These are phyloP conservation scores for Bryoglossum gracile DNA, from an alignment of 495 filamentous ascomycete genomes.

Conservation along the genomic window DNA sequence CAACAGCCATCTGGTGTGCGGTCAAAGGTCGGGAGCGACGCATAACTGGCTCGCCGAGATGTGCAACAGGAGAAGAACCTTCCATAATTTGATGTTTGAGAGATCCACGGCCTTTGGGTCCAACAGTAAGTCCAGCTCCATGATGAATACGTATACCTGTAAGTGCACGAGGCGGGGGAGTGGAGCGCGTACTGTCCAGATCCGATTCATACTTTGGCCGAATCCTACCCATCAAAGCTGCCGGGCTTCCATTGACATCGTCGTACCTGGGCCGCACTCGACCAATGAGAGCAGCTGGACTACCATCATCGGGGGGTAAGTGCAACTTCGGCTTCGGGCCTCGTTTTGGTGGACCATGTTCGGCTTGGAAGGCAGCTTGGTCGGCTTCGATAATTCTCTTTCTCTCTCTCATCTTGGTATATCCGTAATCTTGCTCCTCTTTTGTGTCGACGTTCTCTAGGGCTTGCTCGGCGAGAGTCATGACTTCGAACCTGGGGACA, in stretches of 20 bases:
- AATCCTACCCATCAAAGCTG: slow-evolving; percentile 35
- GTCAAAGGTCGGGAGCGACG: slow-evolving; percentile 79
- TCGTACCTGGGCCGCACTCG: slow-evolving; percentile 38
- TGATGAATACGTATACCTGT: slow-evolving; percentile 36
- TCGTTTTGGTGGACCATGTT: slow-evolving; percentile 42
- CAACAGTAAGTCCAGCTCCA: slow-evolving; percentile 19
- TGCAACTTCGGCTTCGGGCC: slow-evolving; percentile 46
- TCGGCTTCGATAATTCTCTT: slow-evolving; percentile 59
- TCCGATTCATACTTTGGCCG: slow-evolving; percentile 51
- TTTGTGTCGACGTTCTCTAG: slow-evolving; percentile 85
- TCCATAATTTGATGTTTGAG: slow-evolving; percentile 45
- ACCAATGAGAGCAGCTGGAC: slow-evolving; percentile 29
- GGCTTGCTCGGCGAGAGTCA: slow-evolving; percentile 70
- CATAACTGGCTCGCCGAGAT: slow-evolving; percentile 15
- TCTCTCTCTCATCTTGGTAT: slow-evolving; percentile 73
- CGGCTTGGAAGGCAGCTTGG: slow-evolving; percentile 29
- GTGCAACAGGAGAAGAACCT: slow-evolving; percentile 41
- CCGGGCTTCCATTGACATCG: slow-evolving; percentile 42
- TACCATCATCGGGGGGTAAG: slow-evolving; percentile 50
- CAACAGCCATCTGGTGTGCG: slow-evolving; percentile 86
- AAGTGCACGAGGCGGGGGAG: slow-evolving; percentile 46
- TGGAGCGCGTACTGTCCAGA: slow-evolving; percentile 49
- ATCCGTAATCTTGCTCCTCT: slow-evolving; percentile 80
- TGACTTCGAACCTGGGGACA: slow-evolving; percentile 69
- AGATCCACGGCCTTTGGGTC: slow-evolving; percentile 29